A percentile compares a stretch with the other conserved stretches of the same genome.
These are phyloP conservation scores for Furcasterigmium furcatum DNA, from an alignment of 2,329 filamentous ascomycete genomes.

Conservation along the genomic window DNA sequence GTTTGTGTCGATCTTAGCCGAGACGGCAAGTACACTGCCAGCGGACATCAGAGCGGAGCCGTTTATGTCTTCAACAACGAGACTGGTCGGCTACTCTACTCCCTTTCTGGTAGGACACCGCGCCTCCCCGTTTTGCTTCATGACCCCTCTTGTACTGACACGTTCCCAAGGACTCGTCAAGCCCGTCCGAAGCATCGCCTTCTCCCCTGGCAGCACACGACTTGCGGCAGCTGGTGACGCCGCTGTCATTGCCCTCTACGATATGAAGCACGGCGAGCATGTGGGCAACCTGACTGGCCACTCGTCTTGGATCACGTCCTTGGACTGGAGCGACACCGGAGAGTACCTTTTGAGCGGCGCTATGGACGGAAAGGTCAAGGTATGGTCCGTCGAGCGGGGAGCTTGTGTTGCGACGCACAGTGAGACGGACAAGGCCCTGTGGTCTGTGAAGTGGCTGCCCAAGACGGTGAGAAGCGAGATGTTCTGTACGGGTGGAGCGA, in stretches of 20 bases:
- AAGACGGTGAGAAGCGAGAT: constrained; percentile 65
- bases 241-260: constrained; percentile 85
- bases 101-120: constrained; percentile 65
- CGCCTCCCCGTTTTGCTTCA: background rate
- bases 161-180: constrained; percentile 69
- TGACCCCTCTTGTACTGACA: constrained; percentile 6
- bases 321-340: constrained; percentile 92
- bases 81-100: constrained; percentile 80
- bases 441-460: constrained; percentile 81
- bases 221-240: constrained; percentile 90
- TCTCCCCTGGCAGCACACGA: constrained; percentile 80
- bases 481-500: constrained; percentile 78
- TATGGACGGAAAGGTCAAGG: constrained; percentile 91
- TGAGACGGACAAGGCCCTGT: constrained; percentile 81
- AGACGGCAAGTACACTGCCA: constrained; percentile 84
- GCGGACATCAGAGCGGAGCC: constrained; percentile 86
- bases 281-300: constrained; percentile 80
- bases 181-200: constrained; percentile 79
- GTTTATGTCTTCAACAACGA: constrained; percentile 96
- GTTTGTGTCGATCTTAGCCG: constrained; percentile 77
- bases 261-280: constrained; percentile 88
- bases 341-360: constrained; percentile 86
- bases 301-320: constrained; percentile 80
- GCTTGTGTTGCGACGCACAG: constrained; percentile 90
- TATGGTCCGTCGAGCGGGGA: constrained; percentile 86